Evolutionary conservation across 1,284 basidiomycete genomes (phyloP).

Genomic region (Heliocybe sulcata): DNA sequence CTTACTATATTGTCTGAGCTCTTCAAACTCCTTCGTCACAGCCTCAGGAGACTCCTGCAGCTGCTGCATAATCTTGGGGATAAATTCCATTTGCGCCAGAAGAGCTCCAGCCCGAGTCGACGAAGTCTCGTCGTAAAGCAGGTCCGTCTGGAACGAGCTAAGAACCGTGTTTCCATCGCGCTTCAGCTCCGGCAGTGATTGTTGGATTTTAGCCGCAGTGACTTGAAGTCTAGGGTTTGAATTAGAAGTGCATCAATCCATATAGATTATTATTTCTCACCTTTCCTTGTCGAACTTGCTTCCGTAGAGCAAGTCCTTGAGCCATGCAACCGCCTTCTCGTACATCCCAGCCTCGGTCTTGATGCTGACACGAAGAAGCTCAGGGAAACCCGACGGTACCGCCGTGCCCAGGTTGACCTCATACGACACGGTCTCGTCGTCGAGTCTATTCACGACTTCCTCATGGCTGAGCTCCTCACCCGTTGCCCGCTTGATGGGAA

Average conservation of each 20-base stretch:
- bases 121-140: conserved; percentile 69
- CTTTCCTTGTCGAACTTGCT: conserved; percentile 81
- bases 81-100: conserved; percentile 71
- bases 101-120: conserved; percentile 71
- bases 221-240: conserved; percentile 65
- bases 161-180: conserved; percentile 83
- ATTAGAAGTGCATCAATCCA: neutral
- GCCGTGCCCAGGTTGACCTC: conserved; percentile 69
- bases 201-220: conserved; percentile 83
- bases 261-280: conserved; percentile 27
- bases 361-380: conserved; percentile 73
- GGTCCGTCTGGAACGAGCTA: conserved; percentile 61
- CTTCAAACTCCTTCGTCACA: conserved; percentile 70
- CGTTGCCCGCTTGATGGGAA: conserved; percentile 69
- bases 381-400: conserved; percentile 52
- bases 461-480: conserved; percentile 80
- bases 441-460: conserved; percentile 86
- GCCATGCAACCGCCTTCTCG: conserved; percentile 79
- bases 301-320: conserved; percentile 85
- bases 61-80: conserved; percentile 69
- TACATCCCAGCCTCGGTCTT: conserved; percentile 84
- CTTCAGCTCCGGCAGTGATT: conserved; percentile 91
- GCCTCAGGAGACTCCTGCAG: conserved; percentile 71
- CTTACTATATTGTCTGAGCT: conserved; percentile 65
- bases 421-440: conserved; percentile 89